Conservation (phyloP, 768 basidiomycete species). For the Tylopilus rubrobrunneus region DNA sequence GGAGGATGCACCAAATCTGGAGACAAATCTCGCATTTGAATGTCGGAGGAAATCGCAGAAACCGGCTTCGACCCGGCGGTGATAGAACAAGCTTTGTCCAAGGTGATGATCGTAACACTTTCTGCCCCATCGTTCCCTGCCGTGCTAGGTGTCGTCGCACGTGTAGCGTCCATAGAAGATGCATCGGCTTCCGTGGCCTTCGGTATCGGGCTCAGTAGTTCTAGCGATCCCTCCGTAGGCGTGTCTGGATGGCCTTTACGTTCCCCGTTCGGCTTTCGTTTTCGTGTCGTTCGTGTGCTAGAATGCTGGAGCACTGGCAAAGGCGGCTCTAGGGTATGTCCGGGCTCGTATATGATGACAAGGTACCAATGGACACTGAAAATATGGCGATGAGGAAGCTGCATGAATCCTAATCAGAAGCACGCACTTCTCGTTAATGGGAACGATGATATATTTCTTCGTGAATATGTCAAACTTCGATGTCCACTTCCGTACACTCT, state of each 20-base stretch:
- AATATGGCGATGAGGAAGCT: slow-evolving; percentile 4
- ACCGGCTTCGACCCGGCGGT: slow-evolving; percentile 1
- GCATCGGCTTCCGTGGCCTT: slow-evolving; percentile 14
- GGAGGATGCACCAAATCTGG: slow-evolving; percentile 17
- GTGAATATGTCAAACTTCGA: slow-evolving; percentile 80
- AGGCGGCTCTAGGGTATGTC: slow-evolving; percentile 50
- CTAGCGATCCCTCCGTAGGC: background rate
- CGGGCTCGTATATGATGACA: slow-evolving; percentile 87
- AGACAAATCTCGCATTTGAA: slow-evolving; percentile 13
- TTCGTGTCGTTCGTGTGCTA: slow-evolving; percentile 18
- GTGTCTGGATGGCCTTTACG: slow-evolving; percentile 1
- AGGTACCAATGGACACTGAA: slow-evolving; percentile 94
- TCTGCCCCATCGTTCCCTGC: slow-evolving; percentile 11
- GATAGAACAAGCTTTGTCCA: slow-evolving; percentile 19
- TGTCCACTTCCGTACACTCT: slow-evolving; percentile 93
- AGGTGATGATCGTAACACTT: slow-evolving; percentile 2
- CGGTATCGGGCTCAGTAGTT: slow-evolving; percentile 1
- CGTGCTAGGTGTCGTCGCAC: slow-evolving; percentile 21
- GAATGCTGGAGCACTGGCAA: slow-evolving; percentile 27
- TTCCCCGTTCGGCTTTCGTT: slow-evolving; percentile 17
- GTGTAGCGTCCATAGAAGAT: slow-evolving; percentile 15
- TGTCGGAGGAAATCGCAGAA: slow-evolving; percentile 6
- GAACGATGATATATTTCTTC: slow-evolving; percentile 91
- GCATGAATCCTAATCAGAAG: background rate
- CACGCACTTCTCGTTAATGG: slow-evolving; percentile 92